These are phyloP conservation scores for Bruguiera sexangula DNA, from an alignment of 345 rosid genomes.

Conservation along the genomic window DNA sequence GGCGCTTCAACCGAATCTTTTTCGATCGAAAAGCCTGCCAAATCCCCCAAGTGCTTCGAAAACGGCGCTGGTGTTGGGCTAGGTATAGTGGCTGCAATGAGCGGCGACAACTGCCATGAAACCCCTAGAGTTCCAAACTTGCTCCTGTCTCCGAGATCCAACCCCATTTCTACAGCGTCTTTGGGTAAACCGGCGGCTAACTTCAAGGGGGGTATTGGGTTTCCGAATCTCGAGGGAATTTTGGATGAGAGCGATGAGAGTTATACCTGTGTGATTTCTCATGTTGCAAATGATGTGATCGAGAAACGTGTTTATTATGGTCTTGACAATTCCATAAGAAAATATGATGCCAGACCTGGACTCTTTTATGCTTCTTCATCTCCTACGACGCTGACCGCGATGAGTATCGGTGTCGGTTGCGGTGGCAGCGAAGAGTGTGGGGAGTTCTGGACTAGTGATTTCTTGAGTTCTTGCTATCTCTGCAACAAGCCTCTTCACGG, in stretches of 20 bases:
- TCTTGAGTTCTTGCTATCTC: conserved; percentile 9
- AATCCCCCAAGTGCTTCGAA: conserved; percentile 23
- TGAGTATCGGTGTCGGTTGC: not conserved
- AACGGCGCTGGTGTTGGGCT: conserved; percentile 25
- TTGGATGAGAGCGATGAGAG: conserved; percentile 19
- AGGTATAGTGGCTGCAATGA: conserved; percentile 33
- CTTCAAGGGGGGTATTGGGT: not conserved
- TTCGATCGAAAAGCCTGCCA: conserved; percentile 10
- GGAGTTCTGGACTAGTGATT: not conserved
- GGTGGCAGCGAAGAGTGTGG: not conserved
- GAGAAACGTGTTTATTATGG: too few species aligned
- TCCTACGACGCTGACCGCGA: not conserved
- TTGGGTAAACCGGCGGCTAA: conserved; percentile 13
- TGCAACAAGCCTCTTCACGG: conserved; percentile 5
- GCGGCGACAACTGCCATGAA: conserved; percentile 5
- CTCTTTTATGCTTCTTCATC: conserved; percentile 17
- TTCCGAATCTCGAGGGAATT: not conserved
- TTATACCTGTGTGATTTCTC: conserved; percentile 29
- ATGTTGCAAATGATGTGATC: not conserved
- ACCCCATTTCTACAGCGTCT: conserved; percentile 16
- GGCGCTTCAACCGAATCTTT: conserved; percentile 10
- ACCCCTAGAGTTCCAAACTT: not conserved
- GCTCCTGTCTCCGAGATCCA: conserved; percentile 23
- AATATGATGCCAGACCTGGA: not conserved
- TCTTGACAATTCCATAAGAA: too few species aligned